Evolutionary conservation across 495 filamentous ascomycete species (phyloP).

Genomic region (Massariosphaeria phaeospora): DNA sequence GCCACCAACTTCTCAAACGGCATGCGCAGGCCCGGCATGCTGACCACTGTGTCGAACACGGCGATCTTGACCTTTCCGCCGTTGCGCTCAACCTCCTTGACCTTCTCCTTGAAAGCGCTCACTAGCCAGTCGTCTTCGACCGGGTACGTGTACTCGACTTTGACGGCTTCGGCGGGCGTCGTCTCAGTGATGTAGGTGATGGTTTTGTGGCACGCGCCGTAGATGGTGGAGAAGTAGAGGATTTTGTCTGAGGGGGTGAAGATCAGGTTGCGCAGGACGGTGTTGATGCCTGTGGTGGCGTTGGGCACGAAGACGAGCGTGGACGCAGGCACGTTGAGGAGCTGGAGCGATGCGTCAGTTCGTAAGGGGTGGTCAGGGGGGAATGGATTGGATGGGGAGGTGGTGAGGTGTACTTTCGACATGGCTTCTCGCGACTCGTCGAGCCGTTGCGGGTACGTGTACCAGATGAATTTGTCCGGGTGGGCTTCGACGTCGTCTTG

Average conservation of each 20-base stretch:
- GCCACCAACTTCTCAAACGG: conserved; percentile 65
- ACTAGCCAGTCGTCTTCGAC: conserved; percentile 56
- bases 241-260: conserved; percentile 43
- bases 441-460: conserved; percentile 53
- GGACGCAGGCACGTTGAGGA: conserved; percentile 57
- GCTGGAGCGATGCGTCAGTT: too few relatives aligned
- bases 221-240: conserved; percentile 66
- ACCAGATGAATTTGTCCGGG: conserved; percentile 71
- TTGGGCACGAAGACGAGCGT: conserved; percentile 76
- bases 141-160: conserved; percentile 53
- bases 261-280: conserved; percentile 65
- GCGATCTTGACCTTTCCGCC: conserved; percentile 49
- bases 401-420: too few relatives aligned
- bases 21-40: conserved; percentile 68
- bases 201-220: conserved; percentile 67
- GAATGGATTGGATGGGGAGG: too few relatives aligned
- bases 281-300: conserved; percentile 74
- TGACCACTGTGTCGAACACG: conserved; percentile 75
- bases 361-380: too few relatives aligned
- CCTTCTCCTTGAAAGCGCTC: conserved; percentile 46
- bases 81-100: conserved; percentile 32
- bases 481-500: conserved; percentile 57
- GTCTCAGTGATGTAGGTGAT: conserved; percentile 65
- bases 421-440: conserved; percentile 59
- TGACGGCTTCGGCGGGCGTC: conserved; percentile 41